Conservation (phyloP, 331 rosid species). For the Quercus phellos region DNA sequence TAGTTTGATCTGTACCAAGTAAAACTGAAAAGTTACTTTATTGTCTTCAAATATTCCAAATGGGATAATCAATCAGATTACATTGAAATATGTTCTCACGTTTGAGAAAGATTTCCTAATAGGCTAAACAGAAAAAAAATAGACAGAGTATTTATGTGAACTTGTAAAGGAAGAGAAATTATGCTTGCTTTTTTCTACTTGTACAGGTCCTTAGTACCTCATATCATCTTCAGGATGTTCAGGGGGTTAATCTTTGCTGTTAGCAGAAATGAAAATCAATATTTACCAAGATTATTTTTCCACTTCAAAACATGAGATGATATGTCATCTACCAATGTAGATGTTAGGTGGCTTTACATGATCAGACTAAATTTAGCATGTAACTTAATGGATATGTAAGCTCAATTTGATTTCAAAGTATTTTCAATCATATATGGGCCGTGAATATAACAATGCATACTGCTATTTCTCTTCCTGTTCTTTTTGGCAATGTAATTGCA, state of each 20-base stretch:
- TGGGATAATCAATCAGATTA: background rate
- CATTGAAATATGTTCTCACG: background rate
- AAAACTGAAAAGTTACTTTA: background rate
- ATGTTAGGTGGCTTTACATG: background rate
- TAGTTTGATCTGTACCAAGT: background rate
- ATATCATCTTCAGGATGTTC: slow-evolving; percentile 10
- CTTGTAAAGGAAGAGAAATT: slow-evolving; percentile 10
- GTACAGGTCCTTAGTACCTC: background rate
- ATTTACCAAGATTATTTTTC: background rate
- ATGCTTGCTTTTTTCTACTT: slow-evolving; percentile 1
- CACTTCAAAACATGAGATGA: background rate
- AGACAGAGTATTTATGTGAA: background rate
- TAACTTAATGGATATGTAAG: background rate
- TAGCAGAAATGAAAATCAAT: background rate
- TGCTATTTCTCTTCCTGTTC: background rate
- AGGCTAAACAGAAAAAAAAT: background rate
- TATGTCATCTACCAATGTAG: background rate
- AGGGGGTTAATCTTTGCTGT: background rate
- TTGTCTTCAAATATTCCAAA: background rate
- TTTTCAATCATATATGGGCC: too few relatives aligned
- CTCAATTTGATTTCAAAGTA: background rate
- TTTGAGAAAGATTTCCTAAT: background rate
- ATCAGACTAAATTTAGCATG: slow-evolving; percentile 3
- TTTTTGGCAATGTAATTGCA: background rate
- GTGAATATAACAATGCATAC: background rate